These are phyloP conservation scores for Tardiomyces depauwii DNA, from an alignment of 1,139 yeast species.

Conservation along the genomic window DNA sequence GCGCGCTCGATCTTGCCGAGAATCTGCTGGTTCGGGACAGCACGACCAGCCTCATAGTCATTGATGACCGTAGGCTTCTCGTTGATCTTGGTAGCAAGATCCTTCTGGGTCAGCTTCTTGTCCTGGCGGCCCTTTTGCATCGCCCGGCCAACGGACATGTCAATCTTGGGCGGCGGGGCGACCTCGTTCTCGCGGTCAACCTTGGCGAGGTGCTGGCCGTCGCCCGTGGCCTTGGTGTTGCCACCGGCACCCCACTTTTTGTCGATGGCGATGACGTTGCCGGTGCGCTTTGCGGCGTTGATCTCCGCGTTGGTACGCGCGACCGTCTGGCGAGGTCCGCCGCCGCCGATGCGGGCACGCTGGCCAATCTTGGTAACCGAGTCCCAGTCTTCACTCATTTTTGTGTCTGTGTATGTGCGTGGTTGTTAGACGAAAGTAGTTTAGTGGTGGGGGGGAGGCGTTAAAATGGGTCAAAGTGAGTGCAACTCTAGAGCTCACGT, in stretches of 20 bases:
- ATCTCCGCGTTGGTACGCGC: constrained; percentile 69
- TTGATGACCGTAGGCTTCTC: constrained; percentile 93
- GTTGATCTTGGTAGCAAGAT: constrained; percentile 85
- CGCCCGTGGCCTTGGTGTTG: constrained; percentile 56
- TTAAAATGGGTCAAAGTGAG: too few species aligned
- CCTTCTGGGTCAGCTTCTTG: constrained; percentile 86
- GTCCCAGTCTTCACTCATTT: constrained; percentile 65
- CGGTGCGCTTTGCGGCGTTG: constrained; percentile 90
- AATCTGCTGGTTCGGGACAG: constrained; percentile 91
- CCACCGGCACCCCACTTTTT: constrained; percentile 74
- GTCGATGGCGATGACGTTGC: constrained; percentile 81
- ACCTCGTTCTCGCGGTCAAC: constrained; percentile 91
- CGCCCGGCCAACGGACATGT: constrained; percentile 74
- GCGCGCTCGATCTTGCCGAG: constrained; percentile 89
- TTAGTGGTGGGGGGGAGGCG: too few species aligned
- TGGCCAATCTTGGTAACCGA: constrained; percentile 77
- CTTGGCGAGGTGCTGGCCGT: constrained; percentile 91
- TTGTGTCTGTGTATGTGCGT: constrained; percentile 1
- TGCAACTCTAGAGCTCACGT: neutral
- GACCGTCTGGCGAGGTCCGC: constrained; percentile 79
- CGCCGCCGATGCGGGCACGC: constrained; percentile 77
- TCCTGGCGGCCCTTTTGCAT: constrained; percentile 82
- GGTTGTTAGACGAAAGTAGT: neutral
- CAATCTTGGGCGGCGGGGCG: constrained; percentile 85
- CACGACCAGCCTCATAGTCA: constrained; percentile 96